phyloP scores from a whole-genome alignment of 225 moss, liverwort and hornwort species.

The Anthoceros angustus region DNA sequence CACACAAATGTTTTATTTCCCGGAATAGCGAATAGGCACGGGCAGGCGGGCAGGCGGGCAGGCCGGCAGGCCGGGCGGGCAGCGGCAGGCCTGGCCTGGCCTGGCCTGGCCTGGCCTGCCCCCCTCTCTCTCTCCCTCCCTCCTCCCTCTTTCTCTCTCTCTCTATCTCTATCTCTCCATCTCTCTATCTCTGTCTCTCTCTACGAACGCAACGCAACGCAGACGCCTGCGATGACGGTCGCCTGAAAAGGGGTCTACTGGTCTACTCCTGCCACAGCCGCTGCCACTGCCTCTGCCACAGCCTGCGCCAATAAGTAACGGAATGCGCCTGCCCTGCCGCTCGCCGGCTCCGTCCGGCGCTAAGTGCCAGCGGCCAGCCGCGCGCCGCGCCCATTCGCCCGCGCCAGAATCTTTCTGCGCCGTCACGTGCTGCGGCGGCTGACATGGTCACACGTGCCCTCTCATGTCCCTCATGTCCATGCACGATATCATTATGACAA shows the following conservation, averaged over 20 bases:
- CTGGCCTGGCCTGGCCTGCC: not conserved
- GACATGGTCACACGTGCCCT: constrained; percentile 5
- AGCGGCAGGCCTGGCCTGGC: not conserved
- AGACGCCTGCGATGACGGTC: too few species aligned
- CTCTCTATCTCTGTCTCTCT: too few species aligned
- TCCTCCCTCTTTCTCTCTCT: too few species aligned
- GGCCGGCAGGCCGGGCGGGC: not conserved
- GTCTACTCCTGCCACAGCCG: too few species aligned
- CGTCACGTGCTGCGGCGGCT: constrained; percentile 5
- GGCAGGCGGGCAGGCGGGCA: not conserved
- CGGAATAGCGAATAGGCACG: not conserved
- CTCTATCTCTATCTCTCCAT: too few species aligned
- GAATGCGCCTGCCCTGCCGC: too few species aligned
- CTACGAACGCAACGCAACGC: too few species aligned
- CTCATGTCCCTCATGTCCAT: constrained; percentile 2
- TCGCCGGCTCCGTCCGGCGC: not conserved
- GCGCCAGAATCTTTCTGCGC: constrained; percentile 2
- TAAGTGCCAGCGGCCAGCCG: not conserved
- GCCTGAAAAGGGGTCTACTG: too few species aligned
- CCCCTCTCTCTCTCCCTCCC: not conserved
- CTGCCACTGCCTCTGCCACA: too few species aligned
- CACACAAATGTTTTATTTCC: too few species aligned
- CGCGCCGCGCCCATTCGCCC: not conserved
- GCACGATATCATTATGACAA: not conserved
- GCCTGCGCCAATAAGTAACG: too few species aligned